Percentiles rank a stretch among this genome's conserved stretches.
These are phyloP conservation scores for Candolleomyces eurysporus DNA, from an alignment of 768 basidiomycete genomes.

Conservation along the genomic window DNA sequence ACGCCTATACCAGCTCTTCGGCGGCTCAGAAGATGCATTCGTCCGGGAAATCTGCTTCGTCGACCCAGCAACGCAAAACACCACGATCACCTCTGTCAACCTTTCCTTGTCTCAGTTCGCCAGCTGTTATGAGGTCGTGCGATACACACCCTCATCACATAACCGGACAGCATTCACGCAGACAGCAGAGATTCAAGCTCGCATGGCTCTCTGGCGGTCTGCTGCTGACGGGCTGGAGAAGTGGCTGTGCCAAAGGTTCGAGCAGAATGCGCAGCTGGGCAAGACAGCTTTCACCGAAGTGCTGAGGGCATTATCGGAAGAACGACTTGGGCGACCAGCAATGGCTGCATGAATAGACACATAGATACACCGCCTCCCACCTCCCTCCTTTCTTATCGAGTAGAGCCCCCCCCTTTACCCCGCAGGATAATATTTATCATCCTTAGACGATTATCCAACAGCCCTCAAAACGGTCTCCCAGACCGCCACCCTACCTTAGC, in stretches of 20 bases:
- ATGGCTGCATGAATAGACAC: background rate
- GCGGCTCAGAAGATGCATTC: slow-evolving; percentile 91
- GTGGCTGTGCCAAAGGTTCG: slow-evolving; percentile 86
- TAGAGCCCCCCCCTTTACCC: background rate
- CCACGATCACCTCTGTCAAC: slow-evolving; percentile 89
- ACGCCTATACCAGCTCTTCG: slow-evolving; percentile 64
- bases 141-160: slow-evolving; percentile 69
- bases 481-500: background rate
- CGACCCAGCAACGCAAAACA: slow-evolving; percentile 77
- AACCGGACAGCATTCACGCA: slow-evolving; percentile 75
- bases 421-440: background rate
- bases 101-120: slow-evolving; percentile 94
- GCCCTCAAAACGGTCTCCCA: background rate
- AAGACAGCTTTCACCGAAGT: slow-evolving; percentile 91
- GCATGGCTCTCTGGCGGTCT: slow-evolving; percentile 76
- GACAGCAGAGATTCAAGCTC: slow-evolving; percentile 89
- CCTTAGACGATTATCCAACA: background rate
- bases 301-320: slow-evolving; percentile 73
- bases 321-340: slow-evolving; percentile 42
- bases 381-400: background rate
- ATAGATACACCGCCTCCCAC: background rate
- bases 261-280: slow-evolving; percentile 88
- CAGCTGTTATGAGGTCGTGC: slow-evolving; percentile 87
- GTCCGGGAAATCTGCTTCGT: slow-evolving; percentile 94
- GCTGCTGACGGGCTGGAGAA: slow-evolving; percentile 82